Evolutionary conservation across 2,329 filamentous ascomycete genomes (phyloP).

Genomic region (Fusarium domesticum): DNA sequence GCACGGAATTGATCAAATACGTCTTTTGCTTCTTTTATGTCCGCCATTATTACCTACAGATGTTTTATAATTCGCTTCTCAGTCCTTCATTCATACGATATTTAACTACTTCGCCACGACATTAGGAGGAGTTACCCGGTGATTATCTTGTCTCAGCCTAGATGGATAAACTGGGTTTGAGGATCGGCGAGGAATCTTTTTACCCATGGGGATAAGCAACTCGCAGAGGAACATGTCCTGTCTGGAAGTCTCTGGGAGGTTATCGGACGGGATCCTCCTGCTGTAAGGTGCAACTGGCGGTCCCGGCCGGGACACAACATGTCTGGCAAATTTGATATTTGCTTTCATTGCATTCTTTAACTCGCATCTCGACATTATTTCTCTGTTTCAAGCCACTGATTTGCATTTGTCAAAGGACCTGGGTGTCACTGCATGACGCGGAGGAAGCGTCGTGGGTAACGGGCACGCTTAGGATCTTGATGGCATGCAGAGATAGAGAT

Average conservation of each 20-base stretch:
- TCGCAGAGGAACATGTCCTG: slow-evolving; percentile 20
- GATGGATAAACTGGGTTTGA: slow-evolving; percentile 27
- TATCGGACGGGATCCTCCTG: slow-evolving; percentile 18
- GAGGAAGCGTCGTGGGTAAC: slow-evolving; percentile 13
- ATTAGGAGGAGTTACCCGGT: slow-evolving; percentile 26
- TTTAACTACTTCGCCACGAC: slow-evolving; percentile 29
- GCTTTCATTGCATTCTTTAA: slow-evolving; percentile 31
- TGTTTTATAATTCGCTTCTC: slow-evolving; percentile 40
- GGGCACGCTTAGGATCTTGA: slow-evolving; percentile 5
- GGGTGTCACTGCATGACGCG: slow-evolving; percentile 5
- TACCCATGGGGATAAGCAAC: slow-evolving; percentile 32
- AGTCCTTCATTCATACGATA: slow-evolving; percentile 39
- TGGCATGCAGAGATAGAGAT: slow-evolving; percentile 13
- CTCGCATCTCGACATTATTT: slow-evolving; percentile 14
- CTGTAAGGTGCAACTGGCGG: slow-evolving; percentile 28
- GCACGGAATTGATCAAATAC: slow-evolving; percentile 23
- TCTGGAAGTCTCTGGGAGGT: slow-evolving; percentile 26
- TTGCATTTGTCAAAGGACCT: slow-evolving; percentile 1
- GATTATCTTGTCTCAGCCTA: slow-evolving; percentile 30
- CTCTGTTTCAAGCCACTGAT: slow-evolving; percentile 4
- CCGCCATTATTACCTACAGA: slow-evolving; percentile 25
- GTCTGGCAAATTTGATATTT: slow-evolving; percentile 33
- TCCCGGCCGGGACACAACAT: slow-evolving; percentile 24
- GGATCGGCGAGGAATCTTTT: slow-evolving; percentile 30
- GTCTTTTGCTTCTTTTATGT: slow-evolving; percentile 18